A percentile compares a stretch with the other conserved stretches of the same genome.
Conservation (phyloP, 23 red algal species). For the Gracilaria domingensis region DNA sequence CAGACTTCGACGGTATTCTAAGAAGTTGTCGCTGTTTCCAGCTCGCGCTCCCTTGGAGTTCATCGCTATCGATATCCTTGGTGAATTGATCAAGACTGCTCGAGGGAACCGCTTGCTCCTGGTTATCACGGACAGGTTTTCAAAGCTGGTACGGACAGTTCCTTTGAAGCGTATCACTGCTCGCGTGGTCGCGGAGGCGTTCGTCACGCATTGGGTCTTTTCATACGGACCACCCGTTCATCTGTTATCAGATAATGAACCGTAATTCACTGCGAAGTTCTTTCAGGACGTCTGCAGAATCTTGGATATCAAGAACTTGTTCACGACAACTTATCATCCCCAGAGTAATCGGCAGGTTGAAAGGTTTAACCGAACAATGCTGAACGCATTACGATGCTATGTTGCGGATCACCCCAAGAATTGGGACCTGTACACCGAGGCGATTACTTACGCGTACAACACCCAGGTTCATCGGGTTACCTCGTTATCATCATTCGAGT, state of each 20-base stretch:
- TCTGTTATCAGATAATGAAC: conserved; percentile 40
- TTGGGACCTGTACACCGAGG: neutral
- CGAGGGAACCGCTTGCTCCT: neutral
- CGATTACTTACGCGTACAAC: conserved; percentile 35
- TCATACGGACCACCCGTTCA: conserved; percentile 15
- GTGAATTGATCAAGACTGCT: neutral
- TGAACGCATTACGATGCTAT: conserved; percentile 17
- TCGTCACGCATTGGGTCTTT: conserved; percentile 49
- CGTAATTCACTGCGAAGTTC: neutral
- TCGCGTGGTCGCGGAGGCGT: neutral
- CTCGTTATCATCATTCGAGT: conserved; percentile 24
- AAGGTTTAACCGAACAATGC: conserved; percentile 21
- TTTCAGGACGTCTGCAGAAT: conserved; percentile 30
- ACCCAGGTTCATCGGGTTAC: conserved; percentile 31
- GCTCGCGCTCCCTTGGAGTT: neutral
- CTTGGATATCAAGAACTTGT: conserved; percentile 46
- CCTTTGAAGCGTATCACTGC: conserved; percentile 44
- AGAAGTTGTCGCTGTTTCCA: conserved; percentile 22
- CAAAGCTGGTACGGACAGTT: conserved; percentile 35
- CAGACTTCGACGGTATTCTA: neutral
- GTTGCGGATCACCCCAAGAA: conserved; percentile 18
- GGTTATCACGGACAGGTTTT: conserved; percentile 34
- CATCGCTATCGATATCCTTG: conserved; percentile 9
- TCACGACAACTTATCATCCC: conserved; percentile 52
- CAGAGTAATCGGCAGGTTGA: conserved; percentile 54